Conservation (phyloP, 2,329 filamentous ascomycete genomes). For the Graphilbum sp. region DNA sequence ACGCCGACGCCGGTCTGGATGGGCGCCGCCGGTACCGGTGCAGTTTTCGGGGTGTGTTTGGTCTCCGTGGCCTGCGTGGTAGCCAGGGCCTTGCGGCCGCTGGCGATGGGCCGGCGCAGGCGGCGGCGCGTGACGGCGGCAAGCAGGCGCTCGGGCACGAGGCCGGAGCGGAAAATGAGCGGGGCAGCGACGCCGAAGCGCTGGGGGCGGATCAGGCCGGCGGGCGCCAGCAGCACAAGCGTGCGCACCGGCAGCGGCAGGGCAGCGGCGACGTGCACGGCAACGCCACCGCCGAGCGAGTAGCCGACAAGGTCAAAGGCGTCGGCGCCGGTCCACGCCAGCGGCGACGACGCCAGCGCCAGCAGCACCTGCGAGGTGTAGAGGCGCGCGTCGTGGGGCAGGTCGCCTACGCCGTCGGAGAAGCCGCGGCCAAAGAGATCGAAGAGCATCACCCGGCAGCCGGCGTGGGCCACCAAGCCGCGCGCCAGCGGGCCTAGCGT, state of each 20-base stretch:
- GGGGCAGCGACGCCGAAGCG: conserved; percentile 33
- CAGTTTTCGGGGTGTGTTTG: no score
- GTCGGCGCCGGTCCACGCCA: conserved; percentile 45
- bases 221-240: conserved; percentile 63
- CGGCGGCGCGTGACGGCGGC: conserved; percentile 29
- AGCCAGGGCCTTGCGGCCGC: conserved; percentile 14
- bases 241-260: conserved; percentile 55
- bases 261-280: conserved; percentile 54
- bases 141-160: conserved; percentile 36
- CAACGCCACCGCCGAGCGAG: conserved; percentile 67
- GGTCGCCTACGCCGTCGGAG: conserved; percentile 44
- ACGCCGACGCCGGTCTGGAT: no score
- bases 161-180: conserved; percentile 35
- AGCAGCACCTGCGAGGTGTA: conserved; percentile 59
- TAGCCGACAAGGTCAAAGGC: conserved; percentile 60
- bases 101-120: conserved; percentile 33
- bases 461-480: conserved; percentile 42
- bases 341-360: conserved; percentile 50
- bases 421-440: conserved; percentile 56
- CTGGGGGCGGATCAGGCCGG: conserved; percentile 49
- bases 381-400: conserved; percentile 57
- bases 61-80: conserved; percentile 1
- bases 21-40: no score
- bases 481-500: conserved; percentile 52
- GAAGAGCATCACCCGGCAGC: conserved; percentile 70